Percentiles rank a stretch among this genome's conserved stretches.
Conservation (phyloP, 768 basidiomycete genomes). For the Leccinum fibrillosum region DNA sequence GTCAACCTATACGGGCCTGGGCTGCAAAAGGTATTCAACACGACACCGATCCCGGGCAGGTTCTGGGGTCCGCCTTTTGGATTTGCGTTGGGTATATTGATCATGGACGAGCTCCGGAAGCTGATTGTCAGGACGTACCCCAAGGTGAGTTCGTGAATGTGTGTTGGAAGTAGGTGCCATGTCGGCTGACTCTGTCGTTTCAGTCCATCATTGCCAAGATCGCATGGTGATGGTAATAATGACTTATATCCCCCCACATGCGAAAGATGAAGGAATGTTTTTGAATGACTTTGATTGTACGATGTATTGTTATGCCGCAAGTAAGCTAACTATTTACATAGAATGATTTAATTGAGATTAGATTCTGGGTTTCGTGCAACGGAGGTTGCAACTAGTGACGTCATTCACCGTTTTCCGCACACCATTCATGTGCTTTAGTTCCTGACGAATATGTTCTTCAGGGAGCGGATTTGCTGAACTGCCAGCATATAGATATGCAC, state of each 20-base stretch:
- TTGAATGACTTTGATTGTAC: background rate
- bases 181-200: background rate
- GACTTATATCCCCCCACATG: too few species aligned
- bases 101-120: slow-evolving; percentile 46
- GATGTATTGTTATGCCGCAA: background rate
- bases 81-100: slow-evolving; percentile 41
- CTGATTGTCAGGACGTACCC: slow-evolving; percentile 43
- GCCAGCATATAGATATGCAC: background rate
- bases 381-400: background rate
- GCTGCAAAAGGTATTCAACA: slow-evolving; percentile 21
- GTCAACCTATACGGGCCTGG: slow-evolving; percentile 37
- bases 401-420: background rate
- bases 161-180: background rate
- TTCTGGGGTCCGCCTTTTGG: slow-evolving; percentile 44
- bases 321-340: background rate
- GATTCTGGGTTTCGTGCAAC: background rate
- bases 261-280: background rate
- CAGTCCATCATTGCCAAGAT: background rate
- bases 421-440: too few species aligned
- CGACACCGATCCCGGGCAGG: slow-evolving; percentile 40
- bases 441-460: background rate
- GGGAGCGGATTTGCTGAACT: background rate
- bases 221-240: background rate
- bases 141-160: slow-evolving; percentile 27
- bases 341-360: background rate